phyloP scores from a whole-genome alignment of 2,329 filamentous ascomycete genomes.

The Aureobasidium leucospermi region DNA sequence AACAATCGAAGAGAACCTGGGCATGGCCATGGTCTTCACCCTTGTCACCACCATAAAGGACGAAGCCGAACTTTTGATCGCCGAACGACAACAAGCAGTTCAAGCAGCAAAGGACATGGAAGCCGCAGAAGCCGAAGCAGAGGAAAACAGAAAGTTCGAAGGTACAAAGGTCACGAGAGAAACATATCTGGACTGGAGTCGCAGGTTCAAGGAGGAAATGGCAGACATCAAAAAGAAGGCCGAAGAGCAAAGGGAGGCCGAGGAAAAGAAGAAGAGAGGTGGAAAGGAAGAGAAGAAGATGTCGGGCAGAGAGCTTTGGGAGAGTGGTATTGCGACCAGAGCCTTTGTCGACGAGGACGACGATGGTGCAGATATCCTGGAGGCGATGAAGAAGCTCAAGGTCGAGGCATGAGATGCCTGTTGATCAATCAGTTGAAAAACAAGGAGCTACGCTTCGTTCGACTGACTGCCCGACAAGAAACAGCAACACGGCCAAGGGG shows the following conservation, averaged over 20 bases:
- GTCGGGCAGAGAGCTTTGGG: slow-evolving; percentile 50
- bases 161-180: slow-evolving; percentile 83
- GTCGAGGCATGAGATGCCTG: slow-evolving; percentile 34
- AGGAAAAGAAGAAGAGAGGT: slow-evolving; percentile 50
- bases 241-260: slow-evolving; percentile 61
- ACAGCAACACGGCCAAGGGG: too few relatives aligned
- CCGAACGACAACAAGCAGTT: slow-evolving; percentile 60
- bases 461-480: too few relatives aligned
- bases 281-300: slow-evolving; percentile 67
- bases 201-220: slow-evolving; percentile 71
- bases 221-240: slow-evolving; percentile 56
- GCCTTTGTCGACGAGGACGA: slow-evolving; percentile 59
- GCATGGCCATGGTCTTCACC: slow-evolving; percentile 97
- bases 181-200: slow-evolving; percentile 76
- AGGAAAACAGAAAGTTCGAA: slow-evolving; percentile 95
- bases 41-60: slow-evolving; percentile 84
- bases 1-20: slow-evolving; percentile 83
- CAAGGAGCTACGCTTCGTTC: too few relatives aligned
- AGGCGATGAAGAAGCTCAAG: slow-evolving; percentile 64
- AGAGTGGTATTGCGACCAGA: slow-evolving; percentile 51
- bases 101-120: slow-evolving; percentile 47
- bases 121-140: slow-evolving; percentile 62
- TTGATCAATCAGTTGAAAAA: not conserved
- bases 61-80: slow-evolving; percentile 75
- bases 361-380: slow-evolving; percentile 49